A percentile compares a stretch with the other conserved stretches of the same genome.
Evolutionary conservation across 2,329 filamentous ascomycete genomes (phyloP).

Genomic region (Dothistroma septosporum): DNA sequence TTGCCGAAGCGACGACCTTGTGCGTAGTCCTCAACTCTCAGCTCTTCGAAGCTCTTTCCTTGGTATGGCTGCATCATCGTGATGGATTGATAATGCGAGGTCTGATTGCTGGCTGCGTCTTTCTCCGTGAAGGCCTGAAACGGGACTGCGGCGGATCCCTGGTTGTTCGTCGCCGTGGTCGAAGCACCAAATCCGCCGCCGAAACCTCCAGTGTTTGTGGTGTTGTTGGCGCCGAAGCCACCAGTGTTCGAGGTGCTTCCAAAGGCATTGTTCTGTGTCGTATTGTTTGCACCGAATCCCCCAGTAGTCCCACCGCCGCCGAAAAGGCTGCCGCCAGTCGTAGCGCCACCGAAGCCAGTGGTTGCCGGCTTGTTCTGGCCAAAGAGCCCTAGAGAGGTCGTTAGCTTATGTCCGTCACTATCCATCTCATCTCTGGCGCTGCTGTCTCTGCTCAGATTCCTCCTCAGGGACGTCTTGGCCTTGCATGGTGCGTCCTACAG

Average conservation of each 20-base stretch:
- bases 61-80: constrained; percentile 74
- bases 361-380: constrained; percentile 35
- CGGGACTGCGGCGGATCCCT: constrained; percentile 62
- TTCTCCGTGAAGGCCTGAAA: constrained; percentile 71
- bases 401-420: constrained; percentile 1
- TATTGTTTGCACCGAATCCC: constrained; percentile 30
- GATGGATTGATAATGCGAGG: constrained; percentile 71
- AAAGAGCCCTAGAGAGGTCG: constrained; percentile 33
- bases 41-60: constrained; percentile 78
- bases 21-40: constrained; percentile 73
- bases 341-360: constrained; percentile 50
- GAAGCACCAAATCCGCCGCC: constrained; percentile 32
- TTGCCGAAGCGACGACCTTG: constrained; percentile 83
- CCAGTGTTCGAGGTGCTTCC: constrained; percentile 10
- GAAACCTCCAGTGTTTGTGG: constrained; percentile 19
- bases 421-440: constrained; percentile 13
- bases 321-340: constrained; percentile 38
- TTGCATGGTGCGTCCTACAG: too few relatives aligned
- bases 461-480: too few relatives aligned
- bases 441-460: too few relatives aligned
- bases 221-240: constrained; percentile 39
- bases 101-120: constrained; percentile 58
- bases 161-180: constrained; percentile 49
- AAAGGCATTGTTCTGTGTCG: constrained; percentile 7
- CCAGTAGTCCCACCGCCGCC: constrained; percentile 40